Base-by-base conservation (phyloP, 2,329 filamentous ascomycete species). In the Lasiodiplodia theobromae region DNA sequence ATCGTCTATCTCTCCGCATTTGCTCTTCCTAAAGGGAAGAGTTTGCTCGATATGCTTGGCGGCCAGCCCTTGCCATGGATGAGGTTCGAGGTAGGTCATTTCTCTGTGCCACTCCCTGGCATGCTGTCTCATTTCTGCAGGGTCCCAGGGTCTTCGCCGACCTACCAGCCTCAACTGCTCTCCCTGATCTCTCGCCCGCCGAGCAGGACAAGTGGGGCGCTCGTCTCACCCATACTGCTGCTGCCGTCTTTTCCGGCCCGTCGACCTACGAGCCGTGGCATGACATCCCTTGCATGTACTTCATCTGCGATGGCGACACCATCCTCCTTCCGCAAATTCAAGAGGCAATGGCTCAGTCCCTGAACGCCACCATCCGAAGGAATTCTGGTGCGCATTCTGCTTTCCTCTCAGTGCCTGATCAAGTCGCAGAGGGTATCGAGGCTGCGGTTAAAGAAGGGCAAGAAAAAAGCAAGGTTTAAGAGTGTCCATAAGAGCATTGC, bases 21-120 rank as follows among this genome's bases (percentile, higher is more conserved):
- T 12, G 65, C 65, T 12, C 23, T 67, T 18, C 65, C 65, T 10
- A 67, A 67, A 31, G 54, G 65, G 16, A 67, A 52, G 44, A 60
- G 65, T 44, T 37, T 67, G 53, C 16, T 67, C 2, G 65, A 67
- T 12, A 67, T 67, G 65, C 65, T 67, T 14, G 54, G 54, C 54
- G 65, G 65, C 6, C 31, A 67, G 44, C 65, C 65, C 10, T 40
- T 60, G 54, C 53, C 53, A n/a, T 67, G 53, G 54, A 60, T 67
- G 65, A 57, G 18, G 31, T 23, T 52, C 8, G 54, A 67, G 12
- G 65, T 67, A 10, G 7, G 54, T 67, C 47, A 5, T 21, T 4
- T 8, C 25, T 12, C 14, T n/a, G 31, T 37, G 18, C 12, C 11
- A 2, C 47, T 3, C 10, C 37, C 38, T 14, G 25, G 5, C 25